phyloP scores from a whole-genome alignment of 1,139 yeast genomes.

The Torulaspora pretoriensis region DNA sequence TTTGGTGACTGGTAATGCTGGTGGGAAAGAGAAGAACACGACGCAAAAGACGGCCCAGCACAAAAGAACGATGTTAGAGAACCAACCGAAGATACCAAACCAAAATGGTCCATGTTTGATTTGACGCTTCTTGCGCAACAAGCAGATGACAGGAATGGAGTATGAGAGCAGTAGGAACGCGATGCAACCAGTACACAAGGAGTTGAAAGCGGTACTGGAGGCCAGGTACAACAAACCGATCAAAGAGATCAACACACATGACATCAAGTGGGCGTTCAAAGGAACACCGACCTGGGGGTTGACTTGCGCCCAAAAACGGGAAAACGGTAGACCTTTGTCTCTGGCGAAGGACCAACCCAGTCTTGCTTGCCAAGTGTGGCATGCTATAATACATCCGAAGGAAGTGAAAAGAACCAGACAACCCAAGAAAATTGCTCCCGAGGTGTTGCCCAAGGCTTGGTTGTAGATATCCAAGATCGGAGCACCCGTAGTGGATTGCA shows the following conservation, averaged over 20 bases:
- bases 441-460: conserved; percentile 52
- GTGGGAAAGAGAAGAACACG: conserved; percentile 66
- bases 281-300: conserved; percentile 48
- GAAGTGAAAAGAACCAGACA: conserved; percentile 57
- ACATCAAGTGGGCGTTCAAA: conserved; percentile 51
- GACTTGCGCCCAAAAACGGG: conserved; percentile 46
- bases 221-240: conserved; percentile 52
- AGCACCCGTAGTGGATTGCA: conserved; percentile 50
- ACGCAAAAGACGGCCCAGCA: conserved; percentile 58
- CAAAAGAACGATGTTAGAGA: conserved; percentile 53
- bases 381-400: conserved; percentile 63
- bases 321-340: conserved; percentile 54
- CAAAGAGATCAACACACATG: conserved; percentile 45
- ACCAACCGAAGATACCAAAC: conserved; percentile 57
- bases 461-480: conserved; percentile 60
- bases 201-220: conserved; percentile 53
- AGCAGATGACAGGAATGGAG: conserved; percentile 48
- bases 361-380: conserved; percentile 76
- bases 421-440: conserved; percentile 59
- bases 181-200: conserved; percentile 54
- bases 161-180: conserved; percentile 49
- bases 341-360: conserved; percentile 75
- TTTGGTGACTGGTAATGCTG: conserved; percentile 57
- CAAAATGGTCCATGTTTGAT: conserved; percentile 69
- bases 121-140: conserved; percentile 54